Evolutionary conservation across 2,329 filamentous ascomycete genomes (phyloP), one percentile per base, ranked within the genome.

Genomic region (Pseudocercospora crystallina): DNA sequence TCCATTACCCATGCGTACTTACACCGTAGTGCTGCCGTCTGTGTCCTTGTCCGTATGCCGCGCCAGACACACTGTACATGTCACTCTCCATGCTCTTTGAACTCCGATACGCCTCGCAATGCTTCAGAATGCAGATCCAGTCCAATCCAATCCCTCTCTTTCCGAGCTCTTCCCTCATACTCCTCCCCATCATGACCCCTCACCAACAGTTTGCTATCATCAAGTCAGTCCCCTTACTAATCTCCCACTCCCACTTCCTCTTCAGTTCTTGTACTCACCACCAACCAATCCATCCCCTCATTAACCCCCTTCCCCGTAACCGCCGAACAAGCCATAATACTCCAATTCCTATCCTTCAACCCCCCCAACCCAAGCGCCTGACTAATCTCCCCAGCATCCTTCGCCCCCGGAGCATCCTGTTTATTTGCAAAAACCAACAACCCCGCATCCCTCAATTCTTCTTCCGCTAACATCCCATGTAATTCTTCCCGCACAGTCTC

Each of bases 271-370:
- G 20, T 48, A 79, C 79, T 73, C 73, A 92, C 89, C 79, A 95
- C 90, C 69, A 99, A 78, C 94, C 94, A 99, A 73, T 99, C 94
- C 94, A 99, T 99, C 53, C 94, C 94, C 74, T 99, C 94, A 57
- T 86, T 89, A 38, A 99, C 89, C 70, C 94, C 94, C 65, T 88
- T 87, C 37, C 94, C 94, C 69, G 96, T 94, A 49, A 99, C 92
- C 11, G 94, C 94, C 60, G 89, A 95, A 73, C 94, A 99, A 15
- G 91, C 92, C 70, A 99, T 90, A 69, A 99, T 99, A 72, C 90
- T 97, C 94, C 94, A 99, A 79, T 97, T 99, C 65, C 94, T 82
- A 72, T 99, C 94, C 64, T 92, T 86, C 69, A 99, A 76, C 72
- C 96, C 90, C 47, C 90, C 91, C 61, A 99, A 74, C 64, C 86